A percentile compares a stretch with the other conserved stretches of the same genome.
Conservation (phyloP, 768 basidiomycete genomes). For the Pleurotus pulmonarius region DNA sequence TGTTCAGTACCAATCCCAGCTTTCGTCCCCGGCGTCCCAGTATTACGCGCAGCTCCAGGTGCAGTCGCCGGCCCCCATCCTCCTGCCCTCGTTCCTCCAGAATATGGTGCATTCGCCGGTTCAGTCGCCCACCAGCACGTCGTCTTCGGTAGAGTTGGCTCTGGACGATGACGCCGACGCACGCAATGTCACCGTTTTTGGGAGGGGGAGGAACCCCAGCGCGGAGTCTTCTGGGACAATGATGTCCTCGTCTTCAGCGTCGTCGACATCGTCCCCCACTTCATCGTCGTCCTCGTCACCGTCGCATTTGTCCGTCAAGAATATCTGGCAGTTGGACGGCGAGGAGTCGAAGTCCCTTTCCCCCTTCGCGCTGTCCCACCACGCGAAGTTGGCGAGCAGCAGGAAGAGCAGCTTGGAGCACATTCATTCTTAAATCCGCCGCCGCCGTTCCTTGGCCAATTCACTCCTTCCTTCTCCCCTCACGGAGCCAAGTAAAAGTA, state of each 20-base stretch:
- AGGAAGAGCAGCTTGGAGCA: constrained; percentile 37
- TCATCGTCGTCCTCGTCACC: constrained; percentile 21
- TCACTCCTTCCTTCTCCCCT: not conserved
- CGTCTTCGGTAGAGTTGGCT: constrained; percentile 61
- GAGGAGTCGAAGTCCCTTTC: constrained; percentile 61
- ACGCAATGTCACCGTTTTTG: not conserved
- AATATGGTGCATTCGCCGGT: constrained; percentile 71
- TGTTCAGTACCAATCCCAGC: constrained; percentile 23
- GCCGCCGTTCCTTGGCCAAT: not conserved
- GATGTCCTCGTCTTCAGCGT: constrained; percentile 13
- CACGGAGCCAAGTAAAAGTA: not conserved
- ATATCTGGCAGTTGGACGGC: constrained; percentile 72
- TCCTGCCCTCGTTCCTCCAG: constrained; percentile 76
- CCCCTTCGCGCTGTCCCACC: constrained; percentile 44
- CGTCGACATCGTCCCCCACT: not conserved
- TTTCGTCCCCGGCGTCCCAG: constrained; percentile 28
- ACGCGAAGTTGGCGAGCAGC: constrained; percentile 32
- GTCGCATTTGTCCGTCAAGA: constrained; percentile 33
- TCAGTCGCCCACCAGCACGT: constrained; percentile 59
- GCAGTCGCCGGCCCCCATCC: constrained; percentile 40
- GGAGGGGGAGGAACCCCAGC: constrained; percentile 7
- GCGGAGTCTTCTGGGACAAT: constrained; percentile 10
- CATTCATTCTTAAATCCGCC: constrained; percentile 15
- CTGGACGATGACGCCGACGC: constrained; percentile 44
- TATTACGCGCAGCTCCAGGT: constrained; percentile 19